A percentile compares a stretch with the other conserved stretches of the same genome.
Evolutionary conservation across 2,329 filamentous ascomycete species (phyloP).

Genomic region (Cytospora chrysosperma): DNA sequence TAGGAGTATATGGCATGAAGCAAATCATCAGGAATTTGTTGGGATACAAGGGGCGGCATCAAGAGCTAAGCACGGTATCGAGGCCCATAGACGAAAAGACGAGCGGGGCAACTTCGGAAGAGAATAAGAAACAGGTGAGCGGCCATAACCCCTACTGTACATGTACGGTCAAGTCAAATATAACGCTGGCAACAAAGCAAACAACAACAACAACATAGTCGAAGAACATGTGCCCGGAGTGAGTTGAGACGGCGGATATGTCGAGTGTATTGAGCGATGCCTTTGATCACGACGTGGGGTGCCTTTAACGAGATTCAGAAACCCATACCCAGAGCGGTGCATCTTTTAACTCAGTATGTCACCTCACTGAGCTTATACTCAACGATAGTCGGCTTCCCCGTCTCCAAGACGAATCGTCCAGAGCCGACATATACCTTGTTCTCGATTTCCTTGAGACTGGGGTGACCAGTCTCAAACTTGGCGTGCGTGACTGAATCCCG

Average conservation of each 20-base stretch:
- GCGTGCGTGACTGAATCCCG: slow-evolving; percentile 34
- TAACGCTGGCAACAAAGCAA: background rate
- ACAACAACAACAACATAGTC: background rate
- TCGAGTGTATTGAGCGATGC: background rate
- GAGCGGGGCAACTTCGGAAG: background rate
- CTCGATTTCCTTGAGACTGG: slow-evolving; percentile 37
- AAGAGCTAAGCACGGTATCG: background rate
- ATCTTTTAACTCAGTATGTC: background rate
- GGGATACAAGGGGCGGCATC: slow-evolving; percentile 10
- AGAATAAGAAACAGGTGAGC: background rate
- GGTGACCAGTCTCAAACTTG: slow-evolving; percentile 39
- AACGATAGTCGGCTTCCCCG: slow-evolving; percentile 38
- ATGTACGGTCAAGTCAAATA: background rate
- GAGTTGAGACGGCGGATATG: background rate
- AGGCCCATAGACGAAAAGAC: background rate
- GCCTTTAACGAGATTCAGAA: background rate
- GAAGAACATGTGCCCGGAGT: background rate
- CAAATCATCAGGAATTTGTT: background rate
- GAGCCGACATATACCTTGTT: slow-evolving; percentile 41
- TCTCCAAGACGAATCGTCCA: slow-evolving; percentile 42
- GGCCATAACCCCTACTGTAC: slow-evolving; percentile 5
- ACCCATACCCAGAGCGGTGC: background rate
- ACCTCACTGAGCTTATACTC: slow-evolving; percentile 48
- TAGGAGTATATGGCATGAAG: slow-evolving; percentile 5
- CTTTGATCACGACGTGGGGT: background rate